Evolutionary conservation across 306 rosid species (phyloP), one percentile per base, ranked within the genome.

Genomic region (Cicer yamashitae): DNA sequence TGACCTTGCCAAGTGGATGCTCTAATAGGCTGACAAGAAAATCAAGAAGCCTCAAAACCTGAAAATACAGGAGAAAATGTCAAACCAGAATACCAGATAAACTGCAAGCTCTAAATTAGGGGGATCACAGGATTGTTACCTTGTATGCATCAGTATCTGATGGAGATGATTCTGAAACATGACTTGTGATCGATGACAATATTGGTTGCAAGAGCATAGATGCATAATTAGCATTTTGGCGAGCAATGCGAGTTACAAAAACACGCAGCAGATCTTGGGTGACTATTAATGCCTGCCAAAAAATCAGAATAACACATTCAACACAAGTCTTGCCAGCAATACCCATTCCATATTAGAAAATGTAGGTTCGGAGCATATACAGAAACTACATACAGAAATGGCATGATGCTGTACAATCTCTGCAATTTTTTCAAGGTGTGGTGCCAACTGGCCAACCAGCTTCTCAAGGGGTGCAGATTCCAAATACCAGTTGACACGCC

Each of bases 1-100:
- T 20, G 69, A 94, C 99, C 99, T 94, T 89, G 84, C 89, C 91
- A 76, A 76, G 87, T 22, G 99, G 96, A 87, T 94, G 97, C 92
- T 90, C 98, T 84, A 87, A 81, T 77, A 94, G 83, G 81, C 92
- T 87, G 52, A 90, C 91, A 86, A 94, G 88, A 90, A 94, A 94
- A 77, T 94, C 97, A 76, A 94, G 90, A 76, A 87, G 96, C 84
- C 91, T 90, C 88, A 48, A 89, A 74, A 94, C 86, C 98, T 94
- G 86, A 81, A 86, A 74, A 81, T 45, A 52, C 67, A 65, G 60
- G 34, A 59, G 48, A 84, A 58, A 71, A 46, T 48, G 41, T 56
- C 72, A 71, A 80, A 70, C 48, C 65, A 71, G 46, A 75, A 71
- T 78, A 70, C 53, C 65, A 71, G 46, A 75, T 15, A 8, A 70